Base-by-base conservation (phyloP, 108 stramenopile species). In the Craspedostauros australis region DNA sequence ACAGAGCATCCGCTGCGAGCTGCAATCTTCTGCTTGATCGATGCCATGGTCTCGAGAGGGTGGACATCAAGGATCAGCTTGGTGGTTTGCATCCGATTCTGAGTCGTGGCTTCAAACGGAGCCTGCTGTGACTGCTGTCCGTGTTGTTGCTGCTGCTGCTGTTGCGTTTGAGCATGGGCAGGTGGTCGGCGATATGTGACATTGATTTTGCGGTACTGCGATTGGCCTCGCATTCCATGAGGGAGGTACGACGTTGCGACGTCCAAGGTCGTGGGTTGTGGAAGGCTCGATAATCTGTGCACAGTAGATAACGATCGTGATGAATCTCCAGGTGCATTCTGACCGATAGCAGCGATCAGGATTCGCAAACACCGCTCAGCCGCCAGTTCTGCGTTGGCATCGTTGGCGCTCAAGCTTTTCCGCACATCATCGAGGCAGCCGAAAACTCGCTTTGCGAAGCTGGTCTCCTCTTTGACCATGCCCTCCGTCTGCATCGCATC, bases 321-420 rank as follows among this genome's bases (percentile, higher is more conserved):
- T 45, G 60, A 67, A 48, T 51, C 67, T 42, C 60, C 57, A 30
- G 57, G 48, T 6, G 30, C 7, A 14, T 5, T 36, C 30, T 80
- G 70, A 19, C 81, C 72, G 20, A 88, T 66, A 15, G 91, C 86
- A 20, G 82, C 75, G 40, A 82, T 93, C 40, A 93, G 51, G 40
- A 93, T 93, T 31, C 82, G 71, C 31, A 93, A 67, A 54, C 84
- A 88, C 30, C 91, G 67, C 57, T 88, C 84, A 3, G 84, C 87
- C 18, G 79, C 68, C 8, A 79, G 68, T 46, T 79, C 72, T 23
- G 79, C 77, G 20, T 70, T 53, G 5, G 39, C 32, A 27, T 72
- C 68, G 4, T 72, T 69, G 8, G 33, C 57, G 15, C 72, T 58
- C 2, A 93, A 66, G 27, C 78, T 78, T 32, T 68, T 48, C 31